phyloP scores from a whole-genome alignment of 352 stramenopile species.

The Pythium vanterpoolii region DNA sequence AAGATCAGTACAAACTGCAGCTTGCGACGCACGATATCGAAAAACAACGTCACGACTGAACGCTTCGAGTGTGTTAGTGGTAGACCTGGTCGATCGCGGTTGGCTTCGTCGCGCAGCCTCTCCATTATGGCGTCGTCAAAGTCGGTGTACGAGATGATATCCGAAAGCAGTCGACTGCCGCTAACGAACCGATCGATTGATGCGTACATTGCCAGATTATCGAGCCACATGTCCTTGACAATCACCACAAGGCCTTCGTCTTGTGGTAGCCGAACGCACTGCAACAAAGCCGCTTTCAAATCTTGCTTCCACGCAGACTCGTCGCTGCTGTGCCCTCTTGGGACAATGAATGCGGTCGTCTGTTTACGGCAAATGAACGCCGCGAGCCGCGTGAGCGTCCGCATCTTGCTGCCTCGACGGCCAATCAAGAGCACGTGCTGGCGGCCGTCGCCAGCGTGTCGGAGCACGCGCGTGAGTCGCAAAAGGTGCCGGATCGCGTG shows the following conservation, averaged over 20 bases:
- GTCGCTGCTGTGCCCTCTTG: neutral
- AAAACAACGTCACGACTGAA: conserved; percentile 50
- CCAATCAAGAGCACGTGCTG: conserved; percentile 51
- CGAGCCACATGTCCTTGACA: conserved; percentile 44
- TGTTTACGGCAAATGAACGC: conserved; percentile 50
- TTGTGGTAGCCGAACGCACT: conserved; percentile 27
- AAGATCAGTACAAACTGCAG: conserved; percentile 60
- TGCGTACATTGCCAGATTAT: conserved; percentile 32
- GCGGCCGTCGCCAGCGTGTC: conserved; percentile 13
- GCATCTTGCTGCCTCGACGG: conserved; percentile 40
- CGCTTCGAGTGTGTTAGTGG: conserved; percentile 39
- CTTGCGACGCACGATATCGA: conserved; percentile 30
- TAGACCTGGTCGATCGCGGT: conserved; percentile 20
- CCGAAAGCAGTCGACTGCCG: conserved; percentile 30
- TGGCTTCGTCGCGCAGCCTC: conserved; percentile 29
- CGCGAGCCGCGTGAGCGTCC: conserved; percentile 46
- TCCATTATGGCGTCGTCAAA: conserved; percentile 42
- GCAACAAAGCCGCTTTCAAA: conserved; percentile 41
- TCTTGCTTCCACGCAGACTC: conserved; percentile 28
- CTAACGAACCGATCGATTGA: conserved; percentile 47
- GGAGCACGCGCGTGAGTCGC: conserved; percentile 44
- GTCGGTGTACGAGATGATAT: conserved; percentile 52
- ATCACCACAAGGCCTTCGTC: conserved; percentile 51
- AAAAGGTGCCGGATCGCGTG: conserved; percentile 59
- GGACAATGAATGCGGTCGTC: conserved; percentile 28